A percentile compares a stretch with the other conserved stretches of the same genome.
Conservation (phyloP, 495 filamentous ascomycete species). For the Aspergillus indologenus region DNA sequence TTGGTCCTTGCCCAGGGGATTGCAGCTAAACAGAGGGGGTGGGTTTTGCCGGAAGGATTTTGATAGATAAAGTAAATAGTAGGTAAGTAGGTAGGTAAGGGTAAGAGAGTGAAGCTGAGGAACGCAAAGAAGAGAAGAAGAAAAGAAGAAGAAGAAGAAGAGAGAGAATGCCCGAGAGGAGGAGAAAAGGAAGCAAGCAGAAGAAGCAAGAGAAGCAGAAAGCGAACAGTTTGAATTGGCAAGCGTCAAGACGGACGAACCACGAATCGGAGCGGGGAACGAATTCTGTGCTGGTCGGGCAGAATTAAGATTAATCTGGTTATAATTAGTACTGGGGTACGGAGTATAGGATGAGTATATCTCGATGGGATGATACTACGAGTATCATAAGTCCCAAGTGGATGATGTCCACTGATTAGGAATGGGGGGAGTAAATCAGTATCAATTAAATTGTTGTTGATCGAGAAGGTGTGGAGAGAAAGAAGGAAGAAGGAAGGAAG, state of each 20-base stretch:
- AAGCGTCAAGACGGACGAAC: not conserved
- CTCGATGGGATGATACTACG: too few relatives aligned
- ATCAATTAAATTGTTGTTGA: too few relatives aligned
- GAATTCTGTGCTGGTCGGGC: not conserved
- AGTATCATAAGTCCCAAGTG: too few relatives aligned
- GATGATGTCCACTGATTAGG: too few relatives aligned
- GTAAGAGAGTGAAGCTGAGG: not conserved
- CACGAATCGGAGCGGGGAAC: not conserved
- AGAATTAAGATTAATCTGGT: not conserved
- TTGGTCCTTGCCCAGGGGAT: not conserved
- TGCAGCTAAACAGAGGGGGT: not conserved
- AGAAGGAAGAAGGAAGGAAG: conserved; percentile 2
- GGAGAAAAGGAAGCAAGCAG: not conserved
- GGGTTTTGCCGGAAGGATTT: too few relatives aligned
- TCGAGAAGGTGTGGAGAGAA: not conserved
- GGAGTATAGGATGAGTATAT: too few relatives aligned
- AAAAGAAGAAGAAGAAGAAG: not conserved
- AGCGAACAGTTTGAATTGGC: not conserved
- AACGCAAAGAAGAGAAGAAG: not conserved
- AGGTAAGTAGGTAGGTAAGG: too few relatives aligned
- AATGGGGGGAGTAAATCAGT: too few relatives aligned
- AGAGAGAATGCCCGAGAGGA: not conserved
- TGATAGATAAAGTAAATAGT: too few relatives aligned
- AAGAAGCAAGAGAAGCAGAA: not conserved
- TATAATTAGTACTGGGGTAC: not conserved